phyloP scores from a whole-genome alignment of 352 stramenopile species.

The Aphanomyces stellatus region DNA sequence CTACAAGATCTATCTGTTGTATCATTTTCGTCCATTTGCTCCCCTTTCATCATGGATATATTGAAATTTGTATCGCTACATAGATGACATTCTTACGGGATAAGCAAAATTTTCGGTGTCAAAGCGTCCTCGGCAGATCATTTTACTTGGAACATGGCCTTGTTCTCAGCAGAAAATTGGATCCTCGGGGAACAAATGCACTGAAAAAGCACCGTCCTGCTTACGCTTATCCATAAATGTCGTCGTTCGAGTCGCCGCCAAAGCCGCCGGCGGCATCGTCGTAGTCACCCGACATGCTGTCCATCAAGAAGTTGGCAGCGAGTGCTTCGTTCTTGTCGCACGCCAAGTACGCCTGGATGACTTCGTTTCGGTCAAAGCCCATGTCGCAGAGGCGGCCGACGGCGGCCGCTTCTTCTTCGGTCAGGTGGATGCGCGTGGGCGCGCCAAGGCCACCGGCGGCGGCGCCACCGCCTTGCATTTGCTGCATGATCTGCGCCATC shows the following conservation, averaged over 20 bases:
- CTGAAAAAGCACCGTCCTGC: too few species aligned
- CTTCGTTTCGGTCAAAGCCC: conserved; percentile 86
- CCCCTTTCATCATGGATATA: too few species aligned
- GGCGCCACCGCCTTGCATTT: conserved; percentile 54
- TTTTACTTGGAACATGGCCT: too few species aligned
- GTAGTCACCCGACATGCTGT: conserved; percentile 60
- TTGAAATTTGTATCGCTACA: too few species aligned
- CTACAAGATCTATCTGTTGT: too few species aligned
- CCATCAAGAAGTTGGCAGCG: conserved; percentile 98
- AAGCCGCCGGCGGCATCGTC: conserved; percentile 20
- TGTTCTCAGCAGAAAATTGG: too few species aligned
- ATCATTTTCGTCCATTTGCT: too few species aligned
- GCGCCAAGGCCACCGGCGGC: conserved; percentile 31
- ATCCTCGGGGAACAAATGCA: too few species aligned
- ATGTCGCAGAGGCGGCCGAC: conserved; percentile 76
- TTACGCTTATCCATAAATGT: conserved; percentile 84
- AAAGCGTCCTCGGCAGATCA: too few species aligned
- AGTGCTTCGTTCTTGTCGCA: conserved; percentile 99
- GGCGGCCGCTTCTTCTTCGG: conserved; percentile 65
- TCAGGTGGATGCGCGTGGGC: conserved; percentile 65
- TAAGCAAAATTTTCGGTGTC: too few species aligned
- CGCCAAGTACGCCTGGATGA: conserved; percentile 96
- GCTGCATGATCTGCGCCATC: conserved; percentile 83
- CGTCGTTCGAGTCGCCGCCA: conserved; percentile 55
- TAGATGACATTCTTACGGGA: too few species aligned